Evolutionary conservation across 1,284 basidiomycete species (phyloP).

Genomic region (Peniophora sp.): DNA sequence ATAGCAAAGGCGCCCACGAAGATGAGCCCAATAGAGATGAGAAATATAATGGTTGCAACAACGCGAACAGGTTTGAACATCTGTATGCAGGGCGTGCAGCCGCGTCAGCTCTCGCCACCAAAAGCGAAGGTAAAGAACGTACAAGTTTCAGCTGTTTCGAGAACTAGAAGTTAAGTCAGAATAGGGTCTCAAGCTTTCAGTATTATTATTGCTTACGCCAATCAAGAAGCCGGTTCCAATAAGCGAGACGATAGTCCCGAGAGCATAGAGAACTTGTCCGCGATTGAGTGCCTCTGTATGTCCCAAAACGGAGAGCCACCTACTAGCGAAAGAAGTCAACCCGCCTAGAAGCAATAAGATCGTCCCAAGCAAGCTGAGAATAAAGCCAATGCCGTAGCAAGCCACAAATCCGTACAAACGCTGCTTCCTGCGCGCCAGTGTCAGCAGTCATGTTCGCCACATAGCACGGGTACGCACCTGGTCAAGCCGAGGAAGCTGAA

Average conservation of each 20-base stretch:
- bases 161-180: constrained; percentile 41
- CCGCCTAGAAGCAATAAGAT: constrained; percentile 73
- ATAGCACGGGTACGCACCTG: constrained; percentile 43
- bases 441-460: background rate
- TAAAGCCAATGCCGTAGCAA: constrained; percentile 68
- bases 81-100: constrained; percentile 27
- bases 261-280: constrained; percentile 64
- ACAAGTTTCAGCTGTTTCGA: constrained; percentile 73
- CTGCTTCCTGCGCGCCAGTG: constrained; percentile 37
- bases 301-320: constrained; percentile 16
- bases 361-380: constrained; percentile 75
- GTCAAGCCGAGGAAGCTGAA: constrained; percentile 76
- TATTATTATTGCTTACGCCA: constrained; percentile 45
- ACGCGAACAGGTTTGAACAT: constrained; percentile 93
- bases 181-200: background rate
- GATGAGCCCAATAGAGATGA: constrained; percentile 70
- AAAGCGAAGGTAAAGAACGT: constrained; percentile 12
- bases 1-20: constrained; percentile 80
- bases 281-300: background rate
- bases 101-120: constrained; percentile 4
- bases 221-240: constrained; percentile 87
- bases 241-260: constrained; percentile 80
- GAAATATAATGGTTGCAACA: constrained; percentile 74
- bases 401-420: constrained; percentile 78
- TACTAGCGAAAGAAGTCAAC: constrained; percentile 71